Base-by-base conservation (phyloP, 1,284 basidiomycete genomes). In the Ceratobasidium sp. region DNA sequence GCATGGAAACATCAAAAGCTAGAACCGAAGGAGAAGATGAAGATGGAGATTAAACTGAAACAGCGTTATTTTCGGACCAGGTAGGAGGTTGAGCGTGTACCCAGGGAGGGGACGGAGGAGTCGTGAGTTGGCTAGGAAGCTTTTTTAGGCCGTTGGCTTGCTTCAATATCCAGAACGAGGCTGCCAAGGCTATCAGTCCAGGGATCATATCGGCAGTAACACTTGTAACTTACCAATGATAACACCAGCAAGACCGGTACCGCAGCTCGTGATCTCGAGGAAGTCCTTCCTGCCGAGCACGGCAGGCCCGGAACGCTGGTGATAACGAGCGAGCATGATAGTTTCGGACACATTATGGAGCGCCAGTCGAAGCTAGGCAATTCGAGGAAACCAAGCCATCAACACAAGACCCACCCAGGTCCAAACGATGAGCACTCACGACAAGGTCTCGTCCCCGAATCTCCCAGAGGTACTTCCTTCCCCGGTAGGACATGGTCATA, bases 391-490 rank as follows among this genome's bases (percentile, higher is more conserved):
- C 53, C n/a, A 33, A 29, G 8, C n/a, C 36, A 45, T 50, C 24
- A 59, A 45, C 47, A 56, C 22, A 14, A n/a, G 48, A 7, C 50
- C 24, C 29, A 27, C 64, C 51, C 54, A 7, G 19, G 48, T 53
- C 11, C 64, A 27, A 53, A 9, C 7, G 27, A 33, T 17, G 31
- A 22, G 29, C 45, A 60, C 69, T 62, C 47, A 72, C 69, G 41
- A 72, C 69, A 17, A 72, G 45, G 19, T 72, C 69, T 27, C 69
- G 69, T 11, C 69, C 69, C 8, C 69, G 69, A 62, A 59, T 72
- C 69, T 72, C 69, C 69, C 69, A 72, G 15, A 60, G 56, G 53
- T 72, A 72, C 69, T 72, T 72, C 48, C 69, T 72, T 41, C 69
- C 69, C 48, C 69, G 69, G 50, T 50, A 72, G 47, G 29, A 36